A percentile compares a stretch with the other conserved stretches of the same genome.
phyloP scores from a whole-genome alignment of 1,139 yeast genomes.

The Taphrina populina region DNA sequence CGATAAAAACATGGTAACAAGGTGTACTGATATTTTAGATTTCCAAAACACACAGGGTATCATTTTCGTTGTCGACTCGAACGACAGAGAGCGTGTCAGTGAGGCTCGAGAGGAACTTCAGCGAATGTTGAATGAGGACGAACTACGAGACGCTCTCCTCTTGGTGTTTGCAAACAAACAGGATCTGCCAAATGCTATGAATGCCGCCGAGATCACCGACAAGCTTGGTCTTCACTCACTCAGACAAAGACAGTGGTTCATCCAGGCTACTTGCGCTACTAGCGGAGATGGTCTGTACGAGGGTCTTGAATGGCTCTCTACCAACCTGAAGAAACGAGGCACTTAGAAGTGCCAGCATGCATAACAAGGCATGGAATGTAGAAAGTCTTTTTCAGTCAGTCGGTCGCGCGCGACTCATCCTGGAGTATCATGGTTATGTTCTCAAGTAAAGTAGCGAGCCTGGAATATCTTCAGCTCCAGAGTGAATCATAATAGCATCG shows the following conservation, averaged over 20 bases:
- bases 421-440: too few species aligned
- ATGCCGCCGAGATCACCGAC: slow-evolving; percentile 91
- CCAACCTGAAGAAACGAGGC: slow-evolving; percentile 53
- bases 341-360: too few species aligned
- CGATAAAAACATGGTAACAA: not conserved
- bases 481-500: too few species aligned
- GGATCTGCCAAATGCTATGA: slow-evolving; percentile 94
- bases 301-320: slow-evolving; percentile 90
- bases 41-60: slow-evolving; percentile 77
- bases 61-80: slow-evolving; percentile 87
- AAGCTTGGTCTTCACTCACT: slow-evolving; percentile 87
- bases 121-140: slow-evolving; percentile 92
- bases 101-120: slow-evolving; percentile 93
- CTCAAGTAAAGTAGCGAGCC: too few species aligned
- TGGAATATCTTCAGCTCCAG: too few species aligned
- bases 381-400: too few species aligned
- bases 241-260: slow-evolving; percentile 94
- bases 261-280: slow-evolving; percentile 92
- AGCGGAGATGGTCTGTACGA: slow-evolving; percentile 88
- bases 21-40: slow-evolving; percentile 42
- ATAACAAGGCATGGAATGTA: too few species aligned
- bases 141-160: slow-evolving; percentile 83
- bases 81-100: slow-evolving; percentile 89
- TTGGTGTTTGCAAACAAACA: slow-evolving; percentile 90
- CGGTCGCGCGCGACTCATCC: too few species aligned